phyloP scores from a whole-genome alignment of 208 protist species.

The Leishmania turanica region DNA sequence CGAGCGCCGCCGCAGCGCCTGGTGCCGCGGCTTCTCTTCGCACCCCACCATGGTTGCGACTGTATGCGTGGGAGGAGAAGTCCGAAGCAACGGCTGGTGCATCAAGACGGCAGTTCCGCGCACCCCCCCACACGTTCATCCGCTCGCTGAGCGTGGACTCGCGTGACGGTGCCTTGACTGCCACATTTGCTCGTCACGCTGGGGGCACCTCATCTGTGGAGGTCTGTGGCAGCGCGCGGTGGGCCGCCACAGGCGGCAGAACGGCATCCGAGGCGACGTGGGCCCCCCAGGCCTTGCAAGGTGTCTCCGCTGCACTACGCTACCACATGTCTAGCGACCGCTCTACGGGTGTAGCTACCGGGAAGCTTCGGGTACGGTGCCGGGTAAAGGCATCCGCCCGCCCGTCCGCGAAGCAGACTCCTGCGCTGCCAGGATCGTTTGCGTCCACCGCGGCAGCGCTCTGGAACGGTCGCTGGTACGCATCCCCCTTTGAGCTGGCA shows the following conservation, averaged over 20 bases:
- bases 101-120: background rate
- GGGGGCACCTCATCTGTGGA: background rate
- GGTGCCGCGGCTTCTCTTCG: background rate
- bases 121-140: background rate
- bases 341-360: background rate
- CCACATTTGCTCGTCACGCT: conserved; percentile 8
- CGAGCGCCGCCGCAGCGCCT: background rate
- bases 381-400: conserved; percentile 11
- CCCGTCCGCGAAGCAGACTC: conserved; percentile 12
- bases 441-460: conserved; percentile 6
- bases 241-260: conserved; percentile 7
- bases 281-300: background rate
- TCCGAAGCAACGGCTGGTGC: background rate
- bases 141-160: conserved; percentile 8
- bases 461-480: conserved; percentile 32
- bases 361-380: conserved; percentile 18
- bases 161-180: conserved; percentile 19
- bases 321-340: background rate
- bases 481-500: conserved; percentile 12
- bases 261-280: conserved; percentile 9
- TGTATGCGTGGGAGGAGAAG: conserved; percentile 21
- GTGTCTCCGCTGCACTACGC: background rate
- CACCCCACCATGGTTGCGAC: conserved; percentile 10
- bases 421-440: background rate
- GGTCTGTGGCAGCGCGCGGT: conserved; percentile 18